Evolutionary conservation across 2,329 filamentous ascomycete species (phyloP).

Genomic region (Ceratocystis huliohia): DNA sequence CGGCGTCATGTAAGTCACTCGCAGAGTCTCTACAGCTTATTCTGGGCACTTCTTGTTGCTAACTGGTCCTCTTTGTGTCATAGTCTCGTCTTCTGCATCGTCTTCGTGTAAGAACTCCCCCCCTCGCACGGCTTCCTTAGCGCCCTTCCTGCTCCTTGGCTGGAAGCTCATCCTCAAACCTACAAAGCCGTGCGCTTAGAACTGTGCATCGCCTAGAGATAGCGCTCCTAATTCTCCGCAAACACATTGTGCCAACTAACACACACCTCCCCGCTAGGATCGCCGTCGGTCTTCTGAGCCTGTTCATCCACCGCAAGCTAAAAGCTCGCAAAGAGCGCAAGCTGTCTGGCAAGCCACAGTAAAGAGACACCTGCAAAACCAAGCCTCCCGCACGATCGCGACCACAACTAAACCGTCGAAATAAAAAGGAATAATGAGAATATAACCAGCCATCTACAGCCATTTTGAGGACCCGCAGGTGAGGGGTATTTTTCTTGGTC

Average conservation of each 20-base stretch:
- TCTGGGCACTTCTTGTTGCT: not conserved
- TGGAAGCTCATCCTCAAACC: not conserved
- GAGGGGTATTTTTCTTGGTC: not conserved
- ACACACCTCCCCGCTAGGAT: constrained; percentile 24
- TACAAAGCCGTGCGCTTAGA: not conserved
- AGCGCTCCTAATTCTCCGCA: not conserved
- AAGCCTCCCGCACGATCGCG: not conserved
- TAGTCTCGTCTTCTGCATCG: constrained; percentile 33
- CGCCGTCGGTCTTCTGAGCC: constrained; percentile 26
- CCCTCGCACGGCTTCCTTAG: not conserved
- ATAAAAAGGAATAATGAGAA: not conserved
- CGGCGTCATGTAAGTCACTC: constrained; percentile 28
- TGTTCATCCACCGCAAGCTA: constrained; percentile 28
- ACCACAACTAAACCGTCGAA: no score
- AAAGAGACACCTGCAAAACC: not conserved
- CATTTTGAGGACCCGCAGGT: not conserved
- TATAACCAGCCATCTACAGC: not conserved
- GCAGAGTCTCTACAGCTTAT: not conserved
- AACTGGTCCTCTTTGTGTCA: not conserved
- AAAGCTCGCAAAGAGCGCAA: constrained; percentile 29
- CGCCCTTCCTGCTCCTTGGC: constrained; percentile 8
- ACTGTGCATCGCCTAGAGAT: no score
- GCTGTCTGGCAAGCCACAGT: constrained; percentile 21
- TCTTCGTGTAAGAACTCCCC: constrained; percentile 26
- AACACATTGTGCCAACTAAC: constrained; percentile 22